Evolutionary conservation across 306 rosid species (phyloP), one percentile per base, ranked within the genome.

Genomic region (Sicyos baderoa): DNA sequence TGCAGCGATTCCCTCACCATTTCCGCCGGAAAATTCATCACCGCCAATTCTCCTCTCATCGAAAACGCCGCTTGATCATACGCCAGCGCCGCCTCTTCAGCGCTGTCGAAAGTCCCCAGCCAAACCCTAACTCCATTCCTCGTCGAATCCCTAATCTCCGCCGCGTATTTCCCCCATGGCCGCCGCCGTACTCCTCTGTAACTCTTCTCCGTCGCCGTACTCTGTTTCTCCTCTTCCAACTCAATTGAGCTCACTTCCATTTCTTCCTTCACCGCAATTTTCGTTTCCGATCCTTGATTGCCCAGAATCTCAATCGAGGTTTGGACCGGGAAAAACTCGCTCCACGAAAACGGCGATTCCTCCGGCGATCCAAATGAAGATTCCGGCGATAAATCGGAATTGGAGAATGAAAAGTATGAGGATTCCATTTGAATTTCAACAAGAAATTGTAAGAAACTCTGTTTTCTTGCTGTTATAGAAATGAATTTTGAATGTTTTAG

Each of bases 151-250:
- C 91, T 86, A 49, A 86, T 86, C 80, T 86, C 86, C 0, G 88
- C 91, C 1, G 83, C 91, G 19, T 78, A 86, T 23, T 78, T 84
- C 0, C 88, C 91, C 86, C 91, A 84, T 0, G 86, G 91, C 71
- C 91, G 78, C 72, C 82, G 54, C 64, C 86, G 62, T 15, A 86
- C 91, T 2, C 91, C 91, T 6, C 82, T 75, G 44, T 62, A 86
- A 0, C 65, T 69, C 45, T 52, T 22, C 59, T 67, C 67, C 5
- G 35, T 25, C 72, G 44, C 75, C 19, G 44, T 23, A 25, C 48
- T 32, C 37, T 4, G 37, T 1, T 32, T 32, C 37, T 32, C 37
- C 3, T 2, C 37, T 19, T 57, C 44, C 3, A 32, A 16, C 11
- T 55, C 59, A 0, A 3, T 35, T 35, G 55, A 55, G 6, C 15